Conservation (phyloP, 2,329 filamentous ascomycete species). For the Boeremia lycopersici region DNA sequence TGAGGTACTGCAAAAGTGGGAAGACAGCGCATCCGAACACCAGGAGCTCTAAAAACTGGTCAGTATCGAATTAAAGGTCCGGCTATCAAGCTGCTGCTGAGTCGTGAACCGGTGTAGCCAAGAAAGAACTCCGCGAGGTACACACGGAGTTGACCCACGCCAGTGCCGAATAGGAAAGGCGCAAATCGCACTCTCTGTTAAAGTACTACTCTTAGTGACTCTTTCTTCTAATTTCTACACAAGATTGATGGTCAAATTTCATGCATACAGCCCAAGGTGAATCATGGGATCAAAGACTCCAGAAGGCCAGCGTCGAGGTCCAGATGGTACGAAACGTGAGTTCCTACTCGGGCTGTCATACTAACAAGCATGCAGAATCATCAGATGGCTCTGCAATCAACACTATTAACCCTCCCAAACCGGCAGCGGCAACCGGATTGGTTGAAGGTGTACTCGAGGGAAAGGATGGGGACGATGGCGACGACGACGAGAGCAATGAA, state of each 20-base stretch:
- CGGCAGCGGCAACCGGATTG: conserved; percentile 44
- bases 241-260: neutral
- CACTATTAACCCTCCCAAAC: conserved; percentile 41
- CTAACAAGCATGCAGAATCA: conserved; percentile 36
- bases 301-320: conserved; percentile 41
- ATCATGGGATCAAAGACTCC: conserved; percentile 50
- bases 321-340: conserved; percentile 33
- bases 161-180: neutral
- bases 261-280: neutral
- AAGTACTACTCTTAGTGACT: neutral
- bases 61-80: neutral
- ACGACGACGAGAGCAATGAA: conserved; percentile 48
- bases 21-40: neutral
- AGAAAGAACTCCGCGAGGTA: neutral
- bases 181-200: neutral
- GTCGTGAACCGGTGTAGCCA: neutral
- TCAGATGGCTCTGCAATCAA: conserved; percentile 31
- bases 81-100: neutral
- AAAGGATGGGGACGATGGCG: conserved; percentile 56
- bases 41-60: neutral
- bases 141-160: neutral
- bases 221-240: neutral
- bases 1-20: conserved; percentile 1
- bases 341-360: neutral
- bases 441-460: conserved; percentile 48